Evolutionary conservation across 1,284 basidiomycete genomes (phyloP), one percentile per base, ranked within the genome.

Genomic region (Irpex sp.): DNA sequence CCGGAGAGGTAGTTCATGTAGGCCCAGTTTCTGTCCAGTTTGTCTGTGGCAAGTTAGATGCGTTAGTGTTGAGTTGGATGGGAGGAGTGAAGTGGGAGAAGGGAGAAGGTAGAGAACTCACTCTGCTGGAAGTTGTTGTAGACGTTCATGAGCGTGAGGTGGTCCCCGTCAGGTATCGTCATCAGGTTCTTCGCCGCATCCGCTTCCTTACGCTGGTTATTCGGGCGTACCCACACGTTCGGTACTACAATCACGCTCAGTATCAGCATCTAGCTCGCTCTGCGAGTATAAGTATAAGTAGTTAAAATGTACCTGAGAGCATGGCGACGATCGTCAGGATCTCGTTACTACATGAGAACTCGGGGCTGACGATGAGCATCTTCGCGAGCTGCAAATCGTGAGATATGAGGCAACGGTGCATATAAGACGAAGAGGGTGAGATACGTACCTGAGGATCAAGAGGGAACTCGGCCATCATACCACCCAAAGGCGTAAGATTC

Each of bases 381-480:
- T 98, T 97, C 54, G 97, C 88, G 68, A 98, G 85, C 86, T 92
- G 61, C 8, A 34, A 21, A 37, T 21, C 7, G 48, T 40, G 67
- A 17, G 59, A 2, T n/a, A 54, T 6, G 44, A 6, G 1, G 26
- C 15, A 13, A 61, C 17, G n/a, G 3, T 15, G 21, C 26, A 34
- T 38, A 49, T 37, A 59, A 47, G 44, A 37, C n/a, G n/a, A n/a
- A n/a, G 47, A 6, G 6, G 31, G 31, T 34, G 31, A 34, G 55
- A 13, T 19, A 67, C 76, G 47, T 67, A 89, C 91, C 81, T 98
- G 97, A 37, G 97, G 97, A 74, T 99, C 97, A 34, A 99, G 83
- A 13, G 97, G 97, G 79, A 99, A 98, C 69, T 98, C 96, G 9
- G 97, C 97, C 97, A 99, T 98, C 65, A 96, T 92, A 56, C 80